Base-by-base conservation (phyloP, 148 eudicot species). In the Heliamphora exappendiculata region DNA sequence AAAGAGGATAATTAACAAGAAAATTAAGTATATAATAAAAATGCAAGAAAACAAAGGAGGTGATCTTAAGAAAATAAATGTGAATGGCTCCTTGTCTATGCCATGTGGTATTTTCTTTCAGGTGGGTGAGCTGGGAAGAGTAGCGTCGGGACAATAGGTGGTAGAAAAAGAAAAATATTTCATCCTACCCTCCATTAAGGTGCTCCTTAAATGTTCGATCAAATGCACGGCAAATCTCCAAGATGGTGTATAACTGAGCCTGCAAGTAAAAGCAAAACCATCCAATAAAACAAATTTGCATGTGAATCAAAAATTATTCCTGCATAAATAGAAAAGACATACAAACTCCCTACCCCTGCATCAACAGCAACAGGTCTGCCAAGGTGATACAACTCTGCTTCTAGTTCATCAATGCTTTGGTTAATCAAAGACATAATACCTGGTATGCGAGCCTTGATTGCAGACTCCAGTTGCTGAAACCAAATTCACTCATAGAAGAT, bases 201-300 rank as follows among this genome's bases (percentile, higher is more conserved):
- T 93, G 96, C 83, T 91, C 92, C 83, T 87, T 87, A 70, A 91
- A 91, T 77, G 85, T 85, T 74, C 77, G 75, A 74, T 89, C 96
- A 88, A 93, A 93, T 77, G 90, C 93, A 78, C 97, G 98, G 72
- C 97, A 91, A 67, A 91, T 91, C 76, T 91, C 97, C 75, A 93
- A 83, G 63, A 93, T 85, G 51, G 86, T 82, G 75, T 87, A 93
- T 75, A 93, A 73, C 68, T 86, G 97, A 71, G 98, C 96, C 98
- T 91, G 84, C 44, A 77, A 79, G 75, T 22, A 50, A 74, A 39
- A 49, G 50, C 3, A 59, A 17, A 44, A 34, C 19, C 39, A 26
- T 42, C 58, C 34, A 1, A 3, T 53, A 28, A 59, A 31, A 17
- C 4, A 14, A 69, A n/a, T n/a, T 17, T 42, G 33, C 34, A 60